Evolutionary conservation across 495 filamentous ascomycete genomes (phyloP).

Genomic region (Podospora pseudoanserina): DNA sequence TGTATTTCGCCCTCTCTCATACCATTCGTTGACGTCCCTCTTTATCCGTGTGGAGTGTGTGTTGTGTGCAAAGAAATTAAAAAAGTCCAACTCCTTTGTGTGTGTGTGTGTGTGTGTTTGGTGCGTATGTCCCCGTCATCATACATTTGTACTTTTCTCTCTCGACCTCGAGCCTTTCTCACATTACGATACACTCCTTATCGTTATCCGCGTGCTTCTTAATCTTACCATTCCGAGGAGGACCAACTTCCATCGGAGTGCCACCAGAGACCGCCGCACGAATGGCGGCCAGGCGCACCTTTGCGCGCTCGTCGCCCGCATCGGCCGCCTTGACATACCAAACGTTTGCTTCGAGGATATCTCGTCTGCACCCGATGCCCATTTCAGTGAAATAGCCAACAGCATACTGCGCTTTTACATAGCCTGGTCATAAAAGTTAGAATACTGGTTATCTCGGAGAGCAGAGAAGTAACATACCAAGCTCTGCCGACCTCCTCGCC

Average conservation of each 20-base stretch:
- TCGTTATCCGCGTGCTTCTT: conserved; percentile 50
- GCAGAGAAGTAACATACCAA: conserved; percentile 56
- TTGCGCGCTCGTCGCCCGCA: conserved; percentile 84
- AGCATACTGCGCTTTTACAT: conserved; percentile 91
- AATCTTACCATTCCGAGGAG: conserved; percentile 47
- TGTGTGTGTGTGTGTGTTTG: not conserved
- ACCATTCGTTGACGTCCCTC: not conserved
- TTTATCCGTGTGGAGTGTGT: not conserved
- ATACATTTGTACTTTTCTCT: not conserved
- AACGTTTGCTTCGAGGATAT: conserved; percentile 91
- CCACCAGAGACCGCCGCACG: conserved; percentile 77
- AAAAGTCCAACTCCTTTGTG: not conserved
- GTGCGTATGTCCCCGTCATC: not conserved
- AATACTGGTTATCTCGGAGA: conserved; percentile 16
- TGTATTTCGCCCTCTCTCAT: not conserved
- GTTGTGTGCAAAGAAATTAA: not conserved
- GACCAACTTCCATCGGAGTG: conserved; percentile 51
- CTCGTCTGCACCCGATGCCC: conserved; percentile 91
- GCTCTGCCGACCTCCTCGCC: conserved; percentile 80
- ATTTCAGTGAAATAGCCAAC: conserved; percentile 97
- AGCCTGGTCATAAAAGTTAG: conserved; percentile 48
- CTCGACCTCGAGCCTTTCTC: conserved; percentile 20
- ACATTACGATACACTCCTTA: conserved; percentile 60
- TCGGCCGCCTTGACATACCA: conserved; percentile 98
- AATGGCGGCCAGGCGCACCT: conserved; percentile 80